Base-by-base conservation (phyloP, 768 basidiomycete species). In the Phaeolepiota aurea region DNA sequence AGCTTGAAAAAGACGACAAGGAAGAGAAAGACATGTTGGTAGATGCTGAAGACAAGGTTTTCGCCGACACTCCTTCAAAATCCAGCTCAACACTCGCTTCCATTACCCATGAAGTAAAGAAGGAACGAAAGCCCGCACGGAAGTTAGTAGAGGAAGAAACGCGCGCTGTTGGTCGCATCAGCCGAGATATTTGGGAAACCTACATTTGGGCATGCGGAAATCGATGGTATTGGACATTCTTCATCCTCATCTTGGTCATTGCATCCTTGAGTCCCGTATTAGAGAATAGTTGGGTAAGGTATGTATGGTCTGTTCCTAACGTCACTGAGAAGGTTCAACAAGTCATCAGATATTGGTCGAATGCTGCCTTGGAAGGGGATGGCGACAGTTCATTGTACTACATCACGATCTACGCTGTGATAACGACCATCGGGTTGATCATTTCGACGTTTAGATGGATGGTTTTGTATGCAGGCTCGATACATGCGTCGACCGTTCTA, bases 101-200 rank as follows among this genome's bases (percentile, higher is more conserved):
- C 50, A 32, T 50, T 52, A 38, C 19, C 48, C 53, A 32, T 50
- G 36, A 43, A 14, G 46, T 52, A n/a, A 61, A 60, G 37, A 45
- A 54, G 25, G 57, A 62, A 35, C 57, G 54, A 46, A 65, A 65
- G 41, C 52, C 59, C 1, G 84, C 90, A 0, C 71, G 88, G 25
- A 35, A 35, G 15, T 71, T 93, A 34, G 65, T 93, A 4, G 90
- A 94, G 50, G 87, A 88, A 51, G 86, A 88, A 55, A 76, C 73
- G 45, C 72, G 86, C n/a, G 84, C 81, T 1, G 76, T 78, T 32
- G 86, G 86, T 3, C 70, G 80, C 34, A 84, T 89, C 40, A 61
- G 72, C 36, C 62, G 68, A 42, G 74, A 76, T 28, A 75, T 87
- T 15, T 89, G 86, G 86, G 47, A 52, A 40, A 58, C 57, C 2